Percentiles rank a stretch among this genome's conserved stretches.
Conservation (phyloP, 2,329 filamentous ascomycete species). For the Fusarium coffeatum region DNA sequence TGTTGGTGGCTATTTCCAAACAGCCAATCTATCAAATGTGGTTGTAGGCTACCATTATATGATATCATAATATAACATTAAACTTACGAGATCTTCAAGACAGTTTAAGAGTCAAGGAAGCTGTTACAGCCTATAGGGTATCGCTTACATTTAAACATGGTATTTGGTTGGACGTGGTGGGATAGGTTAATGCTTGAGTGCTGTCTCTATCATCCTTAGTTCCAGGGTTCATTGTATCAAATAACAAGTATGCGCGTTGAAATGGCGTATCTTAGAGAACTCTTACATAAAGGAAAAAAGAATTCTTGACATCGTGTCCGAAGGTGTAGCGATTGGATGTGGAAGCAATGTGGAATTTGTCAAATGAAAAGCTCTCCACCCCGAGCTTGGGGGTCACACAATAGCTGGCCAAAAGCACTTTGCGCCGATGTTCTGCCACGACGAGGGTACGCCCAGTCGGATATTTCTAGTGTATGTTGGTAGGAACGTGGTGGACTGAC, state of each 20-base stretch:
- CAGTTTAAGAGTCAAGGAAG: neutral
- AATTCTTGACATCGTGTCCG: no score
- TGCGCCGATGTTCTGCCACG: no score
- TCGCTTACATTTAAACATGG: neutral
- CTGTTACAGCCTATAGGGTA: neutral
- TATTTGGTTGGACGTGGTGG: accelerated
- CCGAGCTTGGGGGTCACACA: no score
- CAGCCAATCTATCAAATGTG: accelerated
- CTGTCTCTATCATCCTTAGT: neutral
- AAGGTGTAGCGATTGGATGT: accelerated
- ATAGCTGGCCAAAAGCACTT: no score
- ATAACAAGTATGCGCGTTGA: no score
- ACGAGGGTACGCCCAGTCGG: no score
- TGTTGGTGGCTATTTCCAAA: neutral
- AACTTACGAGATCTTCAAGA: accelerated
- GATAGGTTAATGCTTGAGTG: accelerated
- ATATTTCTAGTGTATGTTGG: no score
- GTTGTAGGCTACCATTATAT: accelerated
- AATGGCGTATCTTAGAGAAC: accelerated
- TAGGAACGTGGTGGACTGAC: no score
- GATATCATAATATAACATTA: accelerated
- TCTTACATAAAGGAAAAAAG: no score
- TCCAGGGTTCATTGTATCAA: no score
- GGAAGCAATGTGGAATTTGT: no score
- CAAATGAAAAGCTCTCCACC: no score